Base-by-base conservation (phyloP, 371 early-diverging fungal species). In the Blastocladiella emersonii region DNA sequence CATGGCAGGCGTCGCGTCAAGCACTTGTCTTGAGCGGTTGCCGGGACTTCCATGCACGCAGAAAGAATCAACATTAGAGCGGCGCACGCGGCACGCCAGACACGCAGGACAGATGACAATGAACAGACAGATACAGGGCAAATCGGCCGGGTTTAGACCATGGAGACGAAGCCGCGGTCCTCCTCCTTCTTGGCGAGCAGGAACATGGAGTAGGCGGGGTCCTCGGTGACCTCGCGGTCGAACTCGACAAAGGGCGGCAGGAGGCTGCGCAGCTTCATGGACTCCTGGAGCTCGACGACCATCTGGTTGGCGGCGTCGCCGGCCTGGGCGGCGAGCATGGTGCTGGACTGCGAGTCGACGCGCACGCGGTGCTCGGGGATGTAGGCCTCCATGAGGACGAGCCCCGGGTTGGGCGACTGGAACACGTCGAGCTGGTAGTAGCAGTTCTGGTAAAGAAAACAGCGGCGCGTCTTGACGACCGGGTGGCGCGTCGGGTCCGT, bases 351-450 rank as follows among this genome's bases (percentile, higher is more conserved):
- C 19, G 5, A 10, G 36, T 19, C 15, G 17, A 34, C 56, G 15
- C 8, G 12, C 17, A 0, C 37, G 1, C 21, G 19, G 4, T 8
- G 15, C 32, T 51, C 32, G 30, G 53, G 53, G 7, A 59, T 3
- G 59, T 59, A 59, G 25, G 59, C 59, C 32, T 59, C 59, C 59
- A 59, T 25, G 27, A 59, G 32, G 17, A 30, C 43, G 25, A 59
- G 59, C 6, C 59, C 59, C 25, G 59, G 27, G 37, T 15, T 35
- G 15, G 59, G 41, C 25, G 59, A 41, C 43, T 34, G 59, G 44
- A 59, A 59, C 43, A 59, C 13, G 64, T 75, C 76, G 17, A 75
- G 63, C 60, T 75, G 76, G 66, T 67, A 75, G 62, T 70, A 72
- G 23, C 66, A 64, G 49, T 74, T 68, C 13, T 72, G 53, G 49